Evolutionary conservation across 495 filamentous ascomycete genomes (phyloP).

Genomic region (Parmelia sp.): DNA sequence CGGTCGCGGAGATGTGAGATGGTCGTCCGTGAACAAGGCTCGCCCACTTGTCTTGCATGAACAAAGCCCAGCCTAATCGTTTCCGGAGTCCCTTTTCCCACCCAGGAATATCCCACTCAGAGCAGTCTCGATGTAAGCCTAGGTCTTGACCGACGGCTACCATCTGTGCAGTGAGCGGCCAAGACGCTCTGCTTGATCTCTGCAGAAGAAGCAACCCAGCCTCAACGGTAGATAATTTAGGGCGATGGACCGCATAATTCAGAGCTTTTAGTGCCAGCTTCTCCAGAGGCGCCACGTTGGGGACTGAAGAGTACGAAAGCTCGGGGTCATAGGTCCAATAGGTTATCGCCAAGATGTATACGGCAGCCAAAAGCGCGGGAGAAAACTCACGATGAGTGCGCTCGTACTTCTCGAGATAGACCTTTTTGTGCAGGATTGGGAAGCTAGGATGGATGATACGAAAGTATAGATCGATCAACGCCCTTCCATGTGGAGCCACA

Average conservation of each 20-base stretch:
- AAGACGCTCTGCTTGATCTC: constrained; percentile 64
- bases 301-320: constrained; percentile 48
- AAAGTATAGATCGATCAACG: constrained; percentile 73
- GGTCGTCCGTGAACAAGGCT: constrained; percentile 80
- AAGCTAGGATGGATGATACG: constrained; percentile 71
- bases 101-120: constrained; percentile 76
- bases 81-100: constrained; percentile 84
- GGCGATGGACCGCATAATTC: constrained; percentile 63
- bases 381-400: constrained; percentile 68
- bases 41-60: constrained; percentile 92
- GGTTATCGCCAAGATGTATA: constrained; percentile 74
- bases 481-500: constrained; percentile 62
- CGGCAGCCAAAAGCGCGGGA: constrained; percentile 69
- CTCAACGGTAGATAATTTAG: constrained; percentile 76
- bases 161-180: constrained; percentile 70
- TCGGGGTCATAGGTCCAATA: constrained; percentile 74
- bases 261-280: constrained; percentile 58
- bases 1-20: constrained; percentile 70
- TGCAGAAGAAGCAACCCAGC: constrained; percentile 76
- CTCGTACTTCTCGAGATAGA: constrained; percentile 72
- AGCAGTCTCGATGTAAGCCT: constrained; percentile 80
- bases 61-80: constrained; percentile 83
- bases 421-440: constrained; percentile 72
- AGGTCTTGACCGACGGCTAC: constrained; percentile 76
- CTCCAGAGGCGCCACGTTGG: constrained; percentile 61